Evolutionary conservation across 1,139 yeast species (phyloP).

Genomic region (Nadsonia starkeyi-henricii): DNA sequence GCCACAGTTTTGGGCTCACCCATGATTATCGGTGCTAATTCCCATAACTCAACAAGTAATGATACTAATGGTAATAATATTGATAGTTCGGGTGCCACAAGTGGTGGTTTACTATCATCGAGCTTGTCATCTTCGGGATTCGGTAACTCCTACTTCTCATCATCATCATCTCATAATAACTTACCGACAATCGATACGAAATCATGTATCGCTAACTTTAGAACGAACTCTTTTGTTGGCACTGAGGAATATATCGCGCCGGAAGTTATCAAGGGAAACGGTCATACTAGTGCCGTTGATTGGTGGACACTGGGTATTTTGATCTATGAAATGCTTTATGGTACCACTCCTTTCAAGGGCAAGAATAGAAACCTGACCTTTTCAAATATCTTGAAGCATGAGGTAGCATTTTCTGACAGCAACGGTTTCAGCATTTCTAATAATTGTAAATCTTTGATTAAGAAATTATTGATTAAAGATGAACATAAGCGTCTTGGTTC

Average conservation of each 20-base stretch:
- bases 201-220: slow-evolving; percentile 86
- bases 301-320: slow-evolving; percentile 98
- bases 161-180: slow-evolving; percentile 8
- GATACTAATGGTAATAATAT: neutral
- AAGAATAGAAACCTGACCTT: slow-evolving; percentile 76
- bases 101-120: slow-evolving; percentile 10
- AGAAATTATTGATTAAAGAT: slow-evolving; percentile 73
- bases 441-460: slow-evolving; percentile 62
- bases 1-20: slow-evolving; percentile 48
- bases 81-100: neutral
- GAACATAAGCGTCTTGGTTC: slow-evolving; percentile 83
- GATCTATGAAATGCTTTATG: slow-evolving; percentile 84
- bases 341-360: slow-evolving; percentile 94
- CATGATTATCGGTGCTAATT: slow-evolving; percentile 22
- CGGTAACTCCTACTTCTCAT: neutral
- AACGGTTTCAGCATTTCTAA: slow-evolving; percentile 44
- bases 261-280: slow-evolving; percentile 91
- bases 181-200: slow-evolving; percentile 61
- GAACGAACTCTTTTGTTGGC: slow-evolving; percentile 95
- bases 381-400: slow-evolving; percentile 71
- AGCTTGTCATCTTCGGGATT: slow-evolving; percentile 12
- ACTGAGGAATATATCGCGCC: slow-evolving; percentile 98
- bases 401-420: slow-evolving; percentile 43
- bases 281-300: slow-evolving; percentile 95
- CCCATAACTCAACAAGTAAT: neutral